Base-by-base conservation (phyloP, 1,139 yeast genomes). In the Pichia sp. region DNA sequence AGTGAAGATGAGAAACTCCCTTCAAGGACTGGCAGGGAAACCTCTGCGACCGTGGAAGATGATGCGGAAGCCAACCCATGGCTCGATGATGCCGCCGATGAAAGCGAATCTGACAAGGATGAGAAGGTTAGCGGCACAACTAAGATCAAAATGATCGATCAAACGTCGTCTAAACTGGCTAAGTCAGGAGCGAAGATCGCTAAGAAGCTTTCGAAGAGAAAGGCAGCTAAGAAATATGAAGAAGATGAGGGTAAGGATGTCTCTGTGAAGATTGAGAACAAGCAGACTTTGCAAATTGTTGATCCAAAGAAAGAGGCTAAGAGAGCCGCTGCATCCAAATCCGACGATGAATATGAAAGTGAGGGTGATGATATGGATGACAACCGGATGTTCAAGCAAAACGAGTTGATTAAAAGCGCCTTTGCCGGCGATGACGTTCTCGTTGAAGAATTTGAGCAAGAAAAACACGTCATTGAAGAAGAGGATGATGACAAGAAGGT, bases 391-490 rank as follows among this genome's bases (percentile, higher is more conserved):
- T 85, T 91, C 63, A 72, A 75, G 50, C 96, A 91, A 57, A 77
- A 77, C 43, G 91, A 86, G 39, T 67, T 91, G 32, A 85, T 55
- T 30, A 74, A 79, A 45, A 82, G 88, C 53, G 98, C 98, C 0
- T 91, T 91, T 67, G 97, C 96, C 3, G 97, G 97, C 18, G 99
- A 91, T 60, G 93, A 91, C 54, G 80, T 77, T 30, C 42, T 52
- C 15, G 81, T 77, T n/a, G 81, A 80, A 16, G 70, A 72, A 15
- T 94, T 87, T 47, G 87, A 87, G 55, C 73, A 72, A 42, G 76
- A 69, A 18, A 91, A 91, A 63, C 66, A 66, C 40, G 68, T 73
- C 46, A 72, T 72, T n/a, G 66, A 72, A 6, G 71, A 64, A 35
- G 91, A 82, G 32, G 97, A 91, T 59, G 97, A 77, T 42, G 96